phyloP scores from a whole-genome alignment of 139 green algal species.

The Chlamydomonas urium region DNA sequence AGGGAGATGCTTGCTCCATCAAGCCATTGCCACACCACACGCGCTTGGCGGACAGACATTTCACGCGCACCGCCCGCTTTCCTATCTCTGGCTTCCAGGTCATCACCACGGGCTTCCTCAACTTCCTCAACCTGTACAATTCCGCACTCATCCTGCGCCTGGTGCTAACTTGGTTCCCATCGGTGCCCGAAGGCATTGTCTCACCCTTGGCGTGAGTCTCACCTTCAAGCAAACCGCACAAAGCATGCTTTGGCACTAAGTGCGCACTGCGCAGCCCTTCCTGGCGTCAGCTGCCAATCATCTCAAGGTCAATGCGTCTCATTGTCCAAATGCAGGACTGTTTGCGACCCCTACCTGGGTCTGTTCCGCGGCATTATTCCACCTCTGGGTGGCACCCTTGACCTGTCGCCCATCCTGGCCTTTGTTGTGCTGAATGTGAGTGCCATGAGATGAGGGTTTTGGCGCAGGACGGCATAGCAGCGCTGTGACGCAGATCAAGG shows the following conservation, averaged over 20 bases:
- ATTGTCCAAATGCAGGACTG: slow-evolving; percentile 42
- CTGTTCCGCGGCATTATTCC: slow-evolving; percentile 98
- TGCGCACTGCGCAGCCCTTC: no score
- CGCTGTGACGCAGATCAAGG: neutral
- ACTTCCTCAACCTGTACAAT: slow-evolving; percentile 84
- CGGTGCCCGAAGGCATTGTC: slow-evolving; percentile 71
- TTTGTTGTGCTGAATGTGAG: slow-evolving; percentile 90
- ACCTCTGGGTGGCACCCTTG: slow-evolving; percentile 85
- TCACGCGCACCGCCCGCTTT: no score
- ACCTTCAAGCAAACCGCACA: slow-evolving; percentile 4
- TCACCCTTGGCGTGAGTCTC: slow-evolving; percentile 64
- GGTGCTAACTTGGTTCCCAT: slow-evolving; percentile 97
- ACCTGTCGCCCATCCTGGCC: slow-evolving; percentile 95
- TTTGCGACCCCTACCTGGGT: slow-evolving; percentile 94
- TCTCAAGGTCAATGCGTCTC: neutral
- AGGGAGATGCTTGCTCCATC: neutral
- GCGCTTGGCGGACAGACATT: neutral
- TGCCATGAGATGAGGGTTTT: neutral
- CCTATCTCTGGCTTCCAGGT: no score
- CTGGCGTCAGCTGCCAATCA: no score
- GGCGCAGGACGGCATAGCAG: neutral
- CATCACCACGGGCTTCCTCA: slow-evolving; percentile 13
- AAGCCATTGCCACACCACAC: slow-evolving; percentile 9
- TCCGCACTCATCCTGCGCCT: slow-evolving; percentile 86
- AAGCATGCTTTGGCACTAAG: no score